Percentiles rank a stretch among this genome's conserved stretches.
These are phyloP conservation scores for Eucalyptus marginata DNA, from an alignment of 345 rosid genomes.

Conservation along the genomic window DNA sequence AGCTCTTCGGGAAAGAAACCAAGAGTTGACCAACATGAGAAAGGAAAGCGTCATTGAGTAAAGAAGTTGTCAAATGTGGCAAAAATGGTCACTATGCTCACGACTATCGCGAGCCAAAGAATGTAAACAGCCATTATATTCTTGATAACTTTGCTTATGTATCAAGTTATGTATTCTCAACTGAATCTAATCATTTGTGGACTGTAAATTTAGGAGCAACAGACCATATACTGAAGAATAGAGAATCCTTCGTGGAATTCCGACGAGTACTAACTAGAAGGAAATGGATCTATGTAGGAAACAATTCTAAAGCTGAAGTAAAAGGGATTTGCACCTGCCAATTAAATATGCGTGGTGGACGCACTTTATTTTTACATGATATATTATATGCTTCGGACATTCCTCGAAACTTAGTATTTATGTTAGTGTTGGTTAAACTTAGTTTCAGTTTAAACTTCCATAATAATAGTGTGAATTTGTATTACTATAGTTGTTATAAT, in stretches of 20 bases:
- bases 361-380: too few species aligned
- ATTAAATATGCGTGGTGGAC: neutral
- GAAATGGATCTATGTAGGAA: neutral
- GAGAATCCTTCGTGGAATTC: neutral
- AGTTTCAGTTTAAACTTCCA: neutral
- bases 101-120: too few species aligned
- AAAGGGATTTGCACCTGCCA: fast-evolving
- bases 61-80: too few species aligned
- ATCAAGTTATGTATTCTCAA: neutral
- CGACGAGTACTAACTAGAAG: fast-evolving
- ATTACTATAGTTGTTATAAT: neutral
- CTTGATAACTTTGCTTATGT: neutral
- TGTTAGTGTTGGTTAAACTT: too few species aligned
- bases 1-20: too few species aligned
- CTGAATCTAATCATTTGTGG: neutral
- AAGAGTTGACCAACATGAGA: too few species aligned
- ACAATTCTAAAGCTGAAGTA: too few species aligned
- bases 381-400: too few species aligned
- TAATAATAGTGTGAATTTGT: neutral
- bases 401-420: too few species aligned
- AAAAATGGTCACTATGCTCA: too few species aligned
- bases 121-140: neutral
- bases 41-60: too few species aligned
- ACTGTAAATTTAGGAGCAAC: fast-evolving
- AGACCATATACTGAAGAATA: neutral